Percentiles rank a stretch among this genome's conserved stretches.
These are phyloP conservation scores for Astragalus membranaceus DNA, from an alignment of 306 rosid genomes.

Conservation along the genomic window DNA sequence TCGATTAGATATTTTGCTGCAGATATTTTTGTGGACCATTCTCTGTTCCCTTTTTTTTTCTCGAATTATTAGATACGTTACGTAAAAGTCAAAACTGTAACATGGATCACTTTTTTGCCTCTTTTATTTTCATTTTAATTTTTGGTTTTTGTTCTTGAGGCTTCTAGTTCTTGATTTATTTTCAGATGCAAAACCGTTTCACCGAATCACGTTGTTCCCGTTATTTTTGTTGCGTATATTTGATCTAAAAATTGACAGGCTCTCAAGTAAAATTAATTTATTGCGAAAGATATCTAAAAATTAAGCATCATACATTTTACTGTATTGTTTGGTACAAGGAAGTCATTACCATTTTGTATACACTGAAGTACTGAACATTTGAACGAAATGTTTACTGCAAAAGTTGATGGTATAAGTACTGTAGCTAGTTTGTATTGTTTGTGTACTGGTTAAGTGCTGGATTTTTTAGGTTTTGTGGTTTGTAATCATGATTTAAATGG, in stretches of 20 bases:
- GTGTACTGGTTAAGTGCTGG: not conserved
- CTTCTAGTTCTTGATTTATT: not conserved
- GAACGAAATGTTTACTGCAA: not conserved
- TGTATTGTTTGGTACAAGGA: not conserved
- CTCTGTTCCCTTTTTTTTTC: not conserved
- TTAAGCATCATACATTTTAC: not conserved
- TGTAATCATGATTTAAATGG: not conserved
- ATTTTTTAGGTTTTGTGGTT: not conserved
- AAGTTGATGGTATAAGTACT: no score
- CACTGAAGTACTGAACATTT: not conserved
- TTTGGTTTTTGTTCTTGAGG: not conserved
- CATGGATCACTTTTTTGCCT: not conserved
- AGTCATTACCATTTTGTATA: not conserved
- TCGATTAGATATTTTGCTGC: not conserved
- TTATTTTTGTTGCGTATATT: not conserved
- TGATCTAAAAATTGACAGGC: not conserved
- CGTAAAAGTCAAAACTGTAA: not conserved
- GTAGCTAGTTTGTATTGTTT: not conserved
- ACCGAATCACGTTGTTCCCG: not conserved
- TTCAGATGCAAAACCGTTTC: not conserved
- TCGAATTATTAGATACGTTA: not conserved
- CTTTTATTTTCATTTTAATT: not conserved
- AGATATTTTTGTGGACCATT: constrained; percentile 22
- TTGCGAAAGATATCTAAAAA: not conserved
- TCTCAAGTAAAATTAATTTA: not conserved